These are phyloP conservation scores for Cladophialophora yegresii DNA, from an alignment of 2,329 filamentous ascomycete species.

Conservation along the genomic window DNA sequence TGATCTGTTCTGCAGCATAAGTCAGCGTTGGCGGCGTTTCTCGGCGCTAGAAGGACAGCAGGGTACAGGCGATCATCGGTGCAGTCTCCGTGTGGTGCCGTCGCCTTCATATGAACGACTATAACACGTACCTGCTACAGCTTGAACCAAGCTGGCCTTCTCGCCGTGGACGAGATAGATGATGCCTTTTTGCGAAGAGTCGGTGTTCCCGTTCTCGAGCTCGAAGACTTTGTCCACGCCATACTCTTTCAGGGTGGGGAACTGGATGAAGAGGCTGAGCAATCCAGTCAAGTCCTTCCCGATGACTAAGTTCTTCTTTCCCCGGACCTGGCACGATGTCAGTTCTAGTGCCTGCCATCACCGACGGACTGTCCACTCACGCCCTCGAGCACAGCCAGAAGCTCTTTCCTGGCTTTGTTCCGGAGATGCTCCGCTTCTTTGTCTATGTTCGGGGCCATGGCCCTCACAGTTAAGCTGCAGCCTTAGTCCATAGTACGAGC, in stretches of 20 bases:
- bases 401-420: constrained; percentile 73
- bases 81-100: constrained; percentile 32
- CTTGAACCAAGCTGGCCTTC: constrained; percentile 77
- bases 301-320: constrained; percentile 97
- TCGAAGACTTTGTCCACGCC: constrained; percentile 98
- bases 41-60: constrained; percentile 31
- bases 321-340: constrained; percentile 70
- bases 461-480: constrained; percentile 22
- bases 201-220: constrained; percentile 91
- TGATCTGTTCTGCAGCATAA: constrained; percentile 73
- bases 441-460: constrained; percentile 48
- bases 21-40: constrained; percentile 32
- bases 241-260: constrained; percentile 92
- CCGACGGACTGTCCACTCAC: constrained; percentile 62
- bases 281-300: constrained; percentile 88
- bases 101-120: constrained; percentile 36
- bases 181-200: constrained; percentile 91
- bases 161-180: constrained; percentile 92
- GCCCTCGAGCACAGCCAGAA: constrained; percentile 87
- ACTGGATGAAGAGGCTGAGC: constrained; percentile 88
- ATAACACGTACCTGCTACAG: constrained; percentile 78
- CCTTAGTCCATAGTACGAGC: constrained; percentile 6
- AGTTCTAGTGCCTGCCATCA: constrained; percentile 36
- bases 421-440: constrained; percentile 51
- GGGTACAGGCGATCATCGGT: constrained; percentile 24